These are phyloP conservation scores for Daldinia decipiens DNA, from an alignment of 495 filamentous ascomycete species.

Conservation along the genomic window DNA sequence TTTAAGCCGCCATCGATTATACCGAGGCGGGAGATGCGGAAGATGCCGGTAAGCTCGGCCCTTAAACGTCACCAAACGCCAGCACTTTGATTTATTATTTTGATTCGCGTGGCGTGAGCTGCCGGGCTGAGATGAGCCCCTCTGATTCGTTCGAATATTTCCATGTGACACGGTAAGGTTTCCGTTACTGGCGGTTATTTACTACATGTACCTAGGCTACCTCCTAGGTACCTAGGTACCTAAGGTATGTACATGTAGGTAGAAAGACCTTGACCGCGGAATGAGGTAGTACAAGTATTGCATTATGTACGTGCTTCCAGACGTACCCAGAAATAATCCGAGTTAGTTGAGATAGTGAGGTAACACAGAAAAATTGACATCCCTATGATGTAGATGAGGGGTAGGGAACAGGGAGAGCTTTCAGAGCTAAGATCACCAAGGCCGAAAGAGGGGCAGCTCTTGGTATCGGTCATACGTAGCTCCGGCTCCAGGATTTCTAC, in stretches of 20 bases:
- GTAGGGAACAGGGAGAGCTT: constrained; percentile 15
- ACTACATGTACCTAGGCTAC: too few species aligned
- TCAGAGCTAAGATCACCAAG: constrained; percentile 11
- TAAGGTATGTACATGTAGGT: too few species aligned
- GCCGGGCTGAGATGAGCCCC: background rate
- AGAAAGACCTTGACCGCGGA: background rate
- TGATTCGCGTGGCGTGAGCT: constrained; percentile 28
- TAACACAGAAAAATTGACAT: constrained; percentile 33
- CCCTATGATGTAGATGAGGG: constrained; percentile 40
- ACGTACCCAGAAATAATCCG: constrained; percentile 16
- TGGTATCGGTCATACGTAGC: background rate
- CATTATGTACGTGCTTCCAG: background rate
- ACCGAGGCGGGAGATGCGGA: constrained; percentile 40
- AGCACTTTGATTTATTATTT: constrained; percentile 7
- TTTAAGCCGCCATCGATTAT: constrained; percentile 40
- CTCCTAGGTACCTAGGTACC: too few species aligned
- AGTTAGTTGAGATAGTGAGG: constrained; percentile 13
- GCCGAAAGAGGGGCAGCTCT: constrained; percentile 17
- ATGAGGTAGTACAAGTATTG: background rate
- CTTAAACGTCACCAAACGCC: constrained; percentile 20
- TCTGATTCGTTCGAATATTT: constrained; percentile 26
- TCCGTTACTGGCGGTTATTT: background rate
- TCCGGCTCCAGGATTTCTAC: background rate
- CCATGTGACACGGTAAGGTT: constrained; percentile 23
- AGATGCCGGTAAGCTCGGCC: constrained; percentile 47